phyloP scores from a whole-genome alignment of 495 filamentous ascomycete species.

The Aspergillus nidulans region DNA sequence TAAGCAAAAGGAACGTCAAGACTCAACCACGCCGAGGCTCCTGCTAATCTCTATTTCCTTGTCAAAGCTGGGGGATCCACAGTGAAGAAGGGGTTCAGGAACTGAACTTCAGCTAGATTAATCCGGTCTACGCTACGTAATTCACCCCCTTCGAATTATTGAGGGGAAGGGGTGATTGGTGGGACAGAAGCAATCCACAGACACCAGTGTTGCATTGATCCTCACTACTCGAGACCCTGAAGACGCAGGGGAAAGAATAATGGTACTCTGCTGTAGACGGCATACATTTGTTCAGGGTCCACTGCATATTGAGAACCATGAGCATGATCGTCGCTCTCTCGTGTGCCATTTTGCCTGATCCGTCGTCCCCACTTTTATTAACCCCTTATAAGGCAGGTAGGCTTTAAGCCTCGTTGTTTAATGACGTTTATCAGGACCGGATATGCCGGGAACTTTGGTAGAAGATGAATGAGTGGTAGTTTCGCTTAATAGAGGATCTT shows the following conservation, averaged over 20 bases:
- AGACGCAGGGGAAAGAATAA: not conserved
- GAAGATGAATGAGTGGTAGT: not conserved
- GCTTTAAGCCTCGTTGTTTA: not conserved
- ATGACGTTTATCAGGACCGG: too few species aligned
- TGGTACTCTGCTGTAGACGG: too few species aligned
- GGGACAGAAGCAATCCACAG: too few species aligned
- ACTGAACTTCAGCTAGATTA: not conserved
- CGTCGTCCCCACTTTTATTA: not conserved
- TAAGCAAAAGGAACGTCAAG: slow-evolving; percentile 2
- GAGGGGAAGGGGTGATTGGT: too few species aligned
- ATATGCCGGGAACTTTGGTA: not conserved
- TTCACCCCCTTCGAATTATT: not conserved
- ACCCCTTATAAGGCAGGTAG: not conserved
- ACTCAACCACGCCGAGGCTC: not conserved
- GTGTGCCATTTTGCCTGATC: slow-evolving; percentile 16
- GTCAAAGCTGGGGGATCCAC: not conserved
- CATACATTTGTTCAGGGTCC: not conserved
- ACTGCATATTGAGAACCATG: not conserved
- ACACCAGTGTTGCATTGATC: too few species aligned
- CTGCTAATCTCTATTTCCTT: not conserved
- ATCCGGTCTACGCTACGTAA: not conserved
- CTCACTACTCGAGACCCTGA: too few species aligned
- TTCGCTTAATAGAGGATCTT: too few species aligned
- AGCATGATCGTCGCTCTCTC: not conserved
- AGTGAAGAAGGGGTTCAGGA: not conserved